Evolutionary conservation across 2,329 filamentous ascomycete genomes (phyloP).

Genomic region (Orbilia javanica): DNA sequence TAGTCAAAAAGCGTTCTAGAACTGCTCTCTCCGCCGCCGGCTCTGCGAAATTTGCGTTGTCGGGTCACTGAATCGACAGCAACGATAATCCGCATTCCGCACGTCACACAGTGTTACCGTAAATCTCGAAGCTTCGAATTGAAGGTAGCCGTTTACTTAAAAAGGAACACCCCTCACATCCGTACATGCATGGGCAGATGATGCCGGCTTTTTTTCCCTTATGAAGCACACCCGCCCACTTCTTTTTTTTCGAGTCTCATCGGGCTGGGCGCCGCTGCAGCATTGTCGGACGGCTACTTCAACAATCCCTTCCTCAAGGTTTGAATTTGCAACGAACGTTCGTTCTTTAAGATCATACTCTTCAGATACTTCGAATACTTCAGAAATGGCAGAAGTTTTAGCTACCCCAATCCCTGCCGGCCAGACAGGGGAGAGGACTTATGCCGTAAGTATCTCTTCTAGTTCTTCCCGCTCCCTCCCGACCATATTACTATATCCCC

Average conservation of each 20-base stretch:
- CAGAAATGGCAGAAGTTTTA: conserved; percentile 29
- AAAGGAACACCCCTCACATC: conserved; percentile 2
- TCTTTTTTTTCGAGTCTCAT: conserved; percentile 4
- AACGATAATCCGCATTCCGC: conserved; percentile 11
- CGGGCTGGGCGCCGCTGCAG: conserved; percentile 5
- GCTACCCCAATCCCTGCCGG: background rate
- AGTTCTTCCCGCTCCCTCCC: background rate
- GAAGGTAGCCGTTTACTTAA: background rate
- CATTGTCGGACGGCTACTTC: background rate
- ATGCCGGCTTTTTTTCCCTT: conserved; percentile 15
- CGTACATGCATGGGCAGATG: conserved; percentile 4
- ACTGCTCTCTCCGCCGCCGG: conserved; percentile 6
- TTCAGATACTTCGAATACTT: background rate
- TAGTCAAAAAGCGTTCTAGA: conserved; percentile 7
- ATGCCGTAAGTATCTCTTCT: conserved; percentile 35
- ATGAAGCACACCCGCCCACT: conserved; percentile 26
- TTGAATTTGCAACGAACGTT: background rate
- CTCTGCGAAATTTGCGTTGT: conserved; percentile 12
- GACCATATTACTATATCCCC: background rate
- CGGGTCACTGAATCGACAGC: background rate
- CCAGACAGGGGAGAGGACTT: conserved; percentile 24
- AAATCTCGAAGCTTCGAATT: background rate
- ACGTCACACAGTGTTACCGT: conserved; percentile 3
- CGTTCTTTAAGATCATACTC: conserved; percentile 15
- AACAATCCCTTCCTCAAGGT: background rate